These are phyloP conservation scores for Elongisporangium anandrum DNA, from an alignment of 352 stramenopile species.

Conservation along the genomic window DNA sequence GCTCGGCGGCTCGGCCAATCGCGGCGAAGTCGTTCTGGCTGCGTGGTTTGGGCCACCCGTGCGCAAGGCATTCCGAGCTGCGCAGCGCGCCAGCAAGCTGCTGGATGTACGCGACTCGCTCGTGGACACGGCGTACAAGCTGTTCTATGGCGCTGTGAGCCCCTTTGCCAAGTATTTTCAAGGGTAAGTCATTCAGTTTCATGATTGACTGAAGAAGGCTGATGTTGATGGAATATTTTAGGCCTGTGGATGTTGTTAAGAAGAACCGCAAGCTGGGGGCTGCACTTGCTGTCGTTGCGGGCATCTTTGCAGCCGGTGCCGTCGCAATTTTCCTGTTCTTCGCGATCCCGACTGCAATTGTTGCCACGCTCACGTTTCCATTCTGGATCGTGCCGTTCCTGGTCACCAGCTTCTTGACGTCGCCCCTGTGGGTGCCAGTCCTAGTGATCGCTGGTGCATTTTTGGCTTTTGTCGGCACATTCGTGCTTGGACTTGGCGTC, in stretches of 20 bases:
- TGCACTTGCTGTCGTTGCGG: constrained; percentile 46
- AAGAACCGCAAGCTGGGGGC: constrained; percentile 73
- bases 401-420: constrained; percentile 70
- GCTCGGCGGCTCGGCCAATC: constrained; percentile 24
- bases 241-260: constrained; percentile 61
- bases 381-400: constrained; percentile 85
- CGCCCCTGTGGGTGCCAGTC: constrained; percentile 72
- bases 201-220: not conserved
- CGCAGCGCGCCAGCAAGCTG: constrained; percentile 62
- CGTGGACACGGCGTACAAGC: constrained; percentile 43
- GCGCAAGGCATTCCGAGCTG: constrained; percentile 74
- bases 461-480: constrained; percentile 57
- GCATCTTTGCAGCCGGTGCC: constrained; percentile 40
- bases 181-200: constrained; percentile 15
- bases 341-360: constrained; percentile 57
- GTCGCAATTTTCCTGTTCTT: constrained; percentile 61
- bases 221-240: constrained; percentile 8
- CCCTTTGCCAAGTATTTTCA: constrained; percentile 41
- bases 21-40: constrained; percentile 51
- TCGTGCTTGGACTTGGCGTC: constrained; percentile 69
- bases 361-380: constrained; percentile 77
- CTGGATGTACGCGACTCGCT: constrained; percentile 68
- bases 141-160: constrained; percentile 22
- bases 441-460: constrained; percentile 61
- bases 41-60: constrained; percentile 81